These are phyloP conservation scores for Hyaloscypha finlandica DNA, from an alignment of 495 filamentous ascomycete genomes.

Conservation along the genomic window DNA sequence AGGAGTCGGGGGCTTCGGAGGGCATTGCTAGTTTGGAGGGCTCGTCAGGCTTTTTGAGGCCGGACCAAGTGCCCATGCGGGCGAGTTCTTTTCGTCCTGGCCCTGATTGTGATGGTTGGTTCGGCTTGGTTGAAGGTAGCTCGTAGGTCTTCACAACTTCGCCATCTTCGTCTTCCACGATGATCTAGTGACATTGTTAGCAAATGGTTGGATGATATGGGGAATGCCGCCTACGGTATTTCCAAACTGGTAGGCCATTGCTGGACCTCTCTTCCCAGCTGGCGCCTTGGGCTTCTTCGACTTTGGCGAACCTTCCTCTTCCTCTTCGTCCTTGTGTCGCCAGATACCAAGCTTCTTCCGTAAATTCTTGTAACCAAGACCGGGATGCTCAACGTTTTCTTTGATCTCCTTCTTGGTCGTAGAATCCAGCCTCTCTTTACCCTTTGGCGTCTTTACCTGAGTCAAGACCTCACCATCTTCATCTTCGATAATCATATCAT, in stretches of 20 bases:
- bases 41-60: conserved; percentile 27
- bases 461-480: conserved; percentile 81
- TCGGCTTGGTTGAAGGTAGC: conserved; percentile 54
- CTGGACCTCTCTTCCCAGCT: conserved; percentile 47
- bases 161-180: conserved; percentile 96
- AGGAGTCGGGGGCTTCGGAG: neutral
- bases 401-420: conserved; percentile 48
- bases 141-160: conserved; percentile 98
- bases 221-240: conserved; percentile 60
- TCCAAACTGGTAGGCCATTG: conserved; percentile 92
- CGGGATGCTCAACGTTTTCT: conserved; percentile 34
- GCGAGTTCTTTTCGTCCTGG: conserved; percentile 16
- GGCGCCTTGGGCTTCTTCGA: conserved; percentile 8
- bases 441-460: conserved; percentile 47
- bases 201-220: neutral
- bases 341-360: conserved; percentile 33
- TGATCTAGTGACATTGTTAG: conserved; percentile 57
- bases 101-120: conserved; percentile 8
- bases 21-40: neutral
- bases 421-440: conserved; percentile 61
- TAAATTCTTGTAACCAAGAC: conserved; percentile 25
- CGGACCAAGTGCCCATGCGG: conserved; percentile 26
- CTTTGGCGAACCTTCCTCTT: conserved; percentile 27
- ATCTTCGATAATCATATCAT: conserved; percentile 82
- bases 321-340: conserved; percentile 34